Evolutionary conservation across 129 eudicot species (phyloP).

Genomic region (Smallanthus sonchifolius): DNA sequence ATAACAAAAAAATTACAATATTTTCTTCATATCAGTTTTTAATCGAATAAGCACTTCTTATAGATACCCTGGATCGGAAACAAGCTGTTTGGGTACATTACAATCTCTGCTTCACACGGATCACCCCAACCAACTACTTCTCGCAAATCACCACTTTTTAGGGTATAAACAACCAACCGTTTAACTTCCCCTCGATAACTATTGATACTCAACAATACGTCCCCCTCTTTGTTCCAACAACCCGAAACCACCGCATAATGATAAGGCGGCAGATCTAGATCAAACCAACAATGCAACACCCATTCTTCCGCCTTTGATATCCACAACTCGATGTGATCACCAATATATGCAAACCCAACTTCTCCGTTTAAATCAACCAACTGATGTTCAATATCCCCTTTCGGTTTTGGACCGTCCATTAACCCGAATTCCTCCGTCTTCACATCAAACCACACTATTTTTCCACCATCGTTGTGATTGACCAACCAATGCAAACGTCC

Average conservation of each 20-base stretch:
- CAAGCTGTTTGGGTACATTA: neutral
- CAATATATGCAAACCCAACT: neutral
- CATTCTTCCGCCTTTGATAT: neutral
- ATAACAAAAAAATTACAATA: no score
- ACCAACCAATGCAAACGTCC: constrained; percentile 12
- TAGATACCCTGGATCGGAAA: no score
- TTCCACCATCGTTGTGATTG: neutral
- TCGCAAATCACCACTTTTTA: neutral
- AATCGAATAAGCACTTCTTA: no score
- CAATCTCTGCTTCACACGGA: neutral
- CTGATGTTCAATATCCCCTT: neutral
- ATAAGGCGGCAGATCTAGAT: neutral
- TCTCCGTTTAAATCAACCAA: neutral
- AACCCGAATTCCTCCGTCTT: neutral
- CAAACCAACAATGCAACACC: neutral
- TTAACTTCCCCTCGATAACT: no score
- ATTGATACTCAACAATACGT: neutral
- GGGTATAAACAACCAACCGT: neutral
- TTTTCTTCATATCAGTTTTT: no score
- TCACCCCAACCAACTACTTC: neutral
- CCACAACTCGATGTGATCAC: neutral
- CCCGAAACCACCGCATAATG: neutral
- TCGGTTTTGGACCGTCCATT: neutral
- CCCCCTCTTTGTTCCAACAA: constrained; percentile 14
- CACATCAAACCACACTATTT: neutral